Percentiles rank a stretch among this genome's conserved stretches.
These are phyloP conservation scores for Triangularia setosa DNA, from an alignment of 2,329 filamentous ascomycete species.

Conservation along the genomic window DNA sequence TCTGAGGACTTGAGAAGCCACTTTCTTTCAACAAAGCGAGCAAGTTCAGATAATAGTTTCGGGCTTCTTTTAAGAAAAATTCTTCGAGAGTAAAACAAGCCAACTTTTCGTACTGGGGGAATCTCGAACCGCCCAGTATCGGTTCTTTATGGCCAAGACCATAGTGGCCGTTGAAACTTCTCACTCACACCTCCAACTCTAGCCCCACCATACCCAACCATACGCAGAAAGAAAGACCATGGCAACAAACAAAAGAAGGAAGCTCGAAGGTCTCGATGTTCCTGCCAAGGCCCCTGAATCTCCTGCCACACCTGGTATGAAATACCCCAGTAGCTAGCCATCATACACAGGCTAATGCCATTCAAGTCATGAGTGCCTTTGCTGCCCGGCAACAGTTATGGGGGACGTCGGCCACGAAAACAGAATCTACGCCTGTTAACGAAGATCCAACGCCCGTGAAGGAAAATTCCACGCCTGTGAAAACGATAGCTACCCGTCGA, in stretches of 20 bases:
- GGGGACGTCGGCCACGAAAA: slow-evolving; percentile 16
- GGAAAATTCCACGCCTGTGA: neutral
- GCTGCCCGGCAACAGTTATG: slow-evolving; percentile 39
- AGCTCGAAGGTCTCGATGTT: slow-evolving; percentile 29
- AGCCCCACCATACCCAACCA: neutral
- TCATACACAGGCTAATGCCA: neutral
- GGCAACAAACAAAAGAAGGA: slow-evolving; percentile 34
- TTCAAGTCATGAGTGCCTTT: slow-evolving; percentile 39
- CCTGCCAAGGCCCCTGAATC: slow-evolving; percentile 1
- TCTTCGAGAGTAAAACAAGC: neutral
- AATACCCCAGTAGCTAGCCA: neutral
- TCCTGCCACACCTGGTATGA: slow-evolving; percentile 20
- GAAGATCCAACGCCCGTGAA: neutral
- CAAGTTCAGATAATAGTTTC: neutral
- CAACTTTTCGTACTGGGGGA: neutral
- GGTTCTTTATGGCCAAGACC: neutral
- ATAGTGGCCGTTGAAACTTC: too few relatives aligned
- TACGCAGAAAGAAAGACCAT: slow-evolving; percentile 16
- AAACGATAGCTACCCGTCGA: slow-evolving; percentile 1
- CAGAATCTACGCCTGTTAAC: neutral
- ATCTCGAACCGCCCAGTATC: neutral
- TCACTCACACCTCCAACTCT: neutral
- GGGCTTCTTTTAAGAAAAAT: neutral
- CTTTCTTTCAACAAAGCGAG: neutral
- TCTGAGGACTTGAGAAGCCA: neutral